Evolutionary conservation across 83 land plant species (phyloP), one percentile per base, ranked within the genome.

Genomic region (Picea engelmannii): DNA sequence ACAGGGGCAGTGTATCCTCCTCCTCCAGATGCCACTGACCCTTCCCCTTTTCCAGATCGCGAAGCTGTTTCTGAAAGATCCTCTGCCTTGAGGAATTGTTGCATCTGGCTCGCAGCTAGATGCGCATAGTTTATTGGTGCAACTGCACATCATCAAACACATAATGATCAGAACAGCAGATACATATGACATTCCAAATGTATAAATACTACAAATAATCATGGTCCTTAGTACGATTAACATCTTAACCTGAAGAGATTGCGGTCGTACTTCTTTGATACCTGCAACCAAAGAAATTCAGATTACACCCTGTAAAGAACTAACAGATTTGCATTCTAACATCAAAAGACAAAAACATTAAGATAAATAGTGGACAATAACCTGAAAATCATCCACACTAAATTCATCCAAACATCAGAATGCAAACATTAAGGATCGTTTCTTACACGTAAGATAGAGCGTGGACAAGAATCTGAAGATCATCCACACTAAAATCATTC

Each of bases 401-500:
- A 92, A 87, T 55, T 12, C 58, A 11, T 55, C 13, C 58, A 47
- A 12, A 55, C 58, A 55, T 55, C 58, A 55, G 3, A 55, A 55
- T 55, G 13, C 58, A 55, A 55, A 71, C 24, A 35, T 16, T 25
- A 18, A 66, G 60, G 20, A 25, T 49, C 2, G 17, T 4, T 21
- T 61, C 90, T 89, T 92, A 92, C 94, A 89, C 94, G 80, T 92
- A 90, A 2, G 95, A 92, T 1, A 90, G 82, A 6, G 91, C 85
- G 60, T 92, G 93, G 12, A 92, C 90, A 20, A 92, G 91, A 55
- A 82, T 87, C 70, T 92, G 95, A 10, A 92, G 62, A 5, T 87
- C 91, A 86, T 92, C 95, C 4, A 90, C 78, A 13, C 83, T 63
- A 81, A 92, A 87, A 0, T 91, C 89, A 40, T 88, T 77, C 81